Base-by-base conservation (phyloP, 257 asterid species). In the Solanum sitiens region DNA sequence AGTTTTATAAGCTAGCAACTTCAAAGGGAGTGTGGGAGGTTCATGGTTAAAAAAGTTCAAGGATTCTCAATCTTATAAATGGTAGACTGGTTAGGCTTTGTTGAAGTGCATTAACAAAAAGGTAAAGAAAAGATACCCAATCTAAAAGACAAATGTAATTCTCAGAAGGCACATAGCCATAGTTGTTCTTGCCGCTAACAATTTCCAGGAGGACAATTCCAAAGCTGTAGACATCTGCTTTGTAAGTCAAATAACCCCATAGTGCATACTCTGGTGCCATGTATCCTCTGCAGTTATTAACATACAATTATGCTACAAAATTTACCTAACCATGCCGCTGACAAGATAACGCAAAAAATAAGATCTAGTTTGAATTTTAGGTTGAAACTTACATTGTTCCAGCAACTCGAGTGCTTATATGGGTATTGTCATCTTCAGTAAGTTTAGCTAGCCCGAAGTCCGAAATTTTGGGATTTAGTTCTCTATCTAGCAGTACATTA, bases 201-300 rank as follows among this genome's bases (percentile, higher is more conserved):
- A 95, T 89, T 93, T 96, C 99, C 93, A 95, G 86, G 47, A 94
- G 92, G 89, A 96, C 94, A 16, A 96, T 89, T 11, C 99, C 99
- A 16, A 93, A 96, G 94, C 99, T 96, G 90, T 96, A 96, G 82
- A 96, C 98, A 35, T 96, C 99, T 8, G 94, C 98, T 91, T 96
- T 96, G 89, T 94, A 91, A 0, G 98, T 94, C 88, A 96, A 90
- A 89, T 96, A 93, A 67, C 99, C 98, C 98, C 98, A 95, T 15
- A 94, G 72, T 30, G 98, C 98, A 86, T 96, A 95, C 90, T 96
- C 99, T 5, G 99, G 99, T 44, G 98, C 99, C 98, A 96, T 95
- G 80, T 96, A 96, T 70, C 99, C 99, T 83, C 99, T 96, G 93
- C 90, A 89, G 89, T 59, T 11, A 83, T 84, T 37, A 30, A 18